These are phyloP conservation scores for Bipolaris sorokiniana DNA, from an alignment of 2,329 filamentous ascomycete genomes.

Conservation along the genomic window DNA sequence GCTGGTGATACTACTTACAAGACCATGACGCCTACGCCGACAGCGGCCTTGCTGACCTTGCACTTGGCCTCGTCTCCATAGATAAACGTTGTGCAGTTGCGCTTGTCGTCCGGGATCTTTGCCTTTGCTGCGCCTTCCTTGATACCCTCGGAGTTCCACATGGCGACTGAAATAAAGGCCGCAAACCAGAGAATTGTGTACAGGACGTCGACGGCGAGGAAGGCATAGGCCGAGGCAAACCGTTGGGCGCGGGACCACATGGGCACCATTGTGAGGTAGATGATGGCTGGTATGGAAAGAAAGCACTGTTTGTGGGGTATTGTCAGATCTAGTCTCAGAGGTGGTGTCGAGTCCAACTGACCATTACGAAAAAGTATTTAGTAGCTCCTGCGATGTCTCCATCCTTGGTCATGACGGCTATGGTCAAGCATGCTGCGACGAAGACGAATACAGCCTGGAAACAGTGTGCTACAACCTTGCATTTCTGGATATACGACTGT, in stretches of 20 bases:
- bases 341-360: conserved; percentile 44
- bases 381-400: conserved; percentile 61
- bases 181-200: conserved; percentile 64
- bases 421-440: conserved; percentile 62
- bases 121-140: conserved; percentile 54
- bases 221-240: conserved; percentile 66
- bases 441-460: conserved; percentile 63
- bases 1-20: conserved; percentile 53
- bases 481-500: conserved; percentile 58
- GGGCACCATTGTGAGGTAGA: conserved; percentile 66
- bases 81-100: conserved; percentile 61
- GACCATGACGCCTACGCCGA: conserved; percentile 63
- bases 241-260: conserved; percentile 64
- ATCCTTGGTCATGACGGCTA: conserved; percentile 63
- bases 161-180: conserved; percentile 62
- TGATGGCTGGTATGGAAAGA: conserved; percentile 62
- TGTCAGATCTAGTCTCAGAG: conserved; percentile 22
- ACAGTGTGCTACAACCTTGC: conserved; percentile 62
- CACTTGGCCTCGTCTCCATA: conserved; percentile 63
- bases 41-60: conserved; percentile 61
- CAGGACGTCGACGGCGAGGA: conserved; percentile 61
- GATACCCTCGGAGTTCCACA: conserved; percentile 63
- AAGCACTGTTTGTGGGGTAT: conserved; percentile 57
- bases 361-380: conserved; percentile 64
- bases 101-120: conserved; percentile 50